Conservation (phyloP, 495 filamentous ascomycete species). For the Xylaria longipes region DNA sequence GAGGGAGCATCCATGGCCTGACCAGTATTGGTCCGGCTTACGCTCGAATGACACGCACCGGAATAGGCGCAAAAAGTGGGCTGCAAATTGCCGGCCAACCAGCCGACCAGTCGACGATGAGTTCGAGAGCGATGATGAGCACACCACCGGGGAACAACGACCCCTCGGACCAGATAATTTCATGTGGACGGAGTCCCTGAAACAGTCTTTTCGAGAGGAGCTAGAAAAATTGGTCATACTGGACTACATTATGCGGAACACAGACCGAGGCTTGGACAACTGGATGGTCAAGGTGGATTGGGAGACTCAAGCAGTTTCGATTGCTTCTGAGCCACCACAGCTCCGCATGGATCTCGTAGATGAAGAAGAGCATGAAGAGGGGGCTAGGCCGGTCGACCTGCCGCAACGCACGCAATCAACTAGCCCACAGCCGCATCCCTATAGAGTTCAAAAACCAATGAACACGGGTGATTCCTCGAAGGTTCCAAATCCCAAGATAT, state of each 20-base stretch:
- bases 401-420: conserved; percentile 50
- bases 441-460: conserved; percentile 85
- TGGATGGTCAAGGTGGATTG: conserved; percentile 99
- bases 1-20: conserved; percentile 96
- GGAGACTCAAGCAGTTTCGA: conserved; percentile 78
- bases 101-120: conserved; percentile 66
- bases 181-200: conserved; percentile 86
- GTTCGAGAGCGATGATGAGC: conserved; percentile 70
- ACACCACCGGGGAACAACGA: conserved; percentile 30
- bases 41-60: conserved; percentile 73
- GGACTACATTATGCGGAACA: conserved; percentile 99
- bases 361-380: conserved; percentile 58
- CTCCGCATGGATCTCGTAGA: conserved; percentile 59
- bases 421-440: conserved; percentile 66
- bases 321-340: conserved; percentile 81
- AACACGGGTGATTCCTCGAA: conserved; percentile 64
- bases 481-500: conserved; percentile 65
- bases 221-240: conserved; percentile 97
- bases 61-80: conserved; percentile 76
- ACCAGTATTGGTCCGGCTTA: conserved; percentile 81
- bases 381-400: conserved; percentile 65
- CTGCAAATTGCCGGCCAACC: conserved; percentile 78
- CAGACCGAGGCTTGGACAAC: conserved; percentile 94
- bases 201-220: conserved; percentile 92
- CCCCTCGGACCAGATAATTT: conserved; percentile 62